Evolutionary conservation across 208 protist species (phyloP).

Genomic region (Acanthamoeba healyi): DNA sequence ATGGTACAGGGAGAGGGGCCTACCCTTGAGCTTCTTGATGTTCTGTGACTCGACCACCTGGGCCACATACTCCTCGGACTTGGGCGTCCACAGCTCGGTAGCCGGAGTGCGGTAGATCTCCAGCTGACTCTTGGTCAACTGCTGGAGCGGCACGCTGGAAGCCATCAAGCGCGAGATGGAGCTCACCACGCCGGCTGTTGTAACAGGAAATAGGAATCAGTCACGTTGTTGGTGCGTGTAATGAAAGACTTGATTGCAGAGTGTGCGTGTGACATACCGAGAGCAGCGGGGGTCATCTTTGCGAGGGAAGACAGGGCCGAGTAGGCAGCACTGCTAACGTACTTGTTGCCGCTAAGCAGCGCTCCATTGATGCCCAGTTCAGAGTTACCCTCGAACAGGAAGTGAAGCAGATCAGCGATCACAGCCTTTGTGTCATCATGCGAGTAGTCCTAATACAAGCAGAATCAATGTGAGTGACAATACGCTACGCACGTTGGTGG

Average conservation of each 20-base stretch:
- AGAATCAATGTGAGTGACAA: background rate
- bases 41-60: slow-evolving; percentile 62
- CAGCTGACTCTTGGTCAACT: slow-evolving; percentile 27
- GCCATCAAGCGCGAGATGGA: slow-evolving; percentile 29
- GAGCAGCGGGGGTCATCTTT: background rate
- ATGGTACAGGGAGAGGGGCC: background rate
- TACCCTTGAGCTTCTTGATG: slow-evolving; percentile 54
- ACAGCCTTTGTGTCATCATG: slow-evolving; percentile 31
- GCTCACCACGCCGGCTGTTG: background rate
- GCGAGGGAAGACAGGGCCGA: slow-evolving; percentile 27
- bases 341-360: slow-evolving; percentile 54
- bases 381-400: slow-evolving; percentile 42
- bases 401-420: slow-evolving; percentile 1
- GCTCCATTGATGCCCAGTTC: slow-evolving; percentile 32
- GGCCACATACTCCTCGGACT: slow-evolving; percentile 48
- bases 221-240: no score
- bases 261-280: background rate
- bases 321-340: background rate
- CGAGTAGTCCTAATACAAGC: background rate
- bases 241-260: background rate
- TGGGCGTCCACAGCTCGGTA: slow-evolving; percentile 30
- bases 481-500: background rate
- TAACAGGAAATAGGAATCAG: no score
- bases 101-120: slow-evolving; percentile 70
- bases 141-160: background rate